Base-by-base conservation (phyloP, 352 stramenopile species). In the Phytopythium montanum region DNA sequence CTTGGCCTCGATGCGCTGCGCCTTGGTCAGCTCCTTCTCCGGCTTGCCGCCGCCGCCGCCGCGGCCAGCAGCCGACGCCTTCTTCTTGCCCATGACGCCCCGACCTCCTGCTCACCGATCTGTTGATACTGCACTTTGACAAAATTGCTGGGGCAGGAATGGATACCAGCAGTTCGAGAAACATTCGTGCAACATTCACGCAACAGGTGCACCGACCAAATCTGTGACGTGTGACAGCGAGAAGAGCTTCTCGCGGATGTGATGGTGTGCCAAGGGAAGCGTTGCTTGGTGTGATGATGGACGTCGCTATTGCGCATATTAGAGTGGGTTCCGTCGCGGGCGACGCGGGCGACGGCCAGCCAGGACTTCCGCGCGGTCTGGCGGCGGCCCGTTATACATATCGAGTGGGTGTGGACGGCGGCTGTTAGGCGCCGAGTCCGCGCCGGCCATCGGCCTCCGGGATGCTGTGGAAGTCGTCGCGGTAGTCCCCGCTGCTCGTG, bases 41-140 rank as follows among this genome's bases (percentile, higher is more conserved):
- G 60, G 55, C 69, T 85, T 85, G 54, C 26, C 59, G 61, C 26
- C 59, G 62, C 80, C 80, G 60, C 71, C 64, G 31, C 31, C 31
- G 62, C 80, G 80, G 60, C 71, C 64, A 9, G 5, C 31, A 5
- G 31, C 31, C 33, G 33, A 8, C 25, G 26, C 75, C 61, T 89
- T 92, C 70, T 85, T 85, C 70, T 92, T 92, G 46, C 52, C 76
- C 83, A 90, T 92, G 26, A 28, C 13, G n/a, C n/a, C n/a, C n/a
- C n/a, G n/a, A n/a, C n/a, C n/a, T n/a, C n/a, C n/a, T 13, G 18
- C 36, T 42, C 36, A 19, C 29, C 29, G n/a, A n/a, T n/a, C n/a
- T n/a, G n/a, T n/a, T n/a, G n/a, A n/a, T n/a, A n/a, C n/a, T n/a
- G n/a, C n/a, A n/a, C n/a, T n/a, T n/a, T n/a, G n/a, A n/a, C n/a